Evolutionary conservation across 1,139 yeast genomes (phyloP), one percentile per base, ranked within the genome.

Genomic region (Candida smagusa): DNA sequence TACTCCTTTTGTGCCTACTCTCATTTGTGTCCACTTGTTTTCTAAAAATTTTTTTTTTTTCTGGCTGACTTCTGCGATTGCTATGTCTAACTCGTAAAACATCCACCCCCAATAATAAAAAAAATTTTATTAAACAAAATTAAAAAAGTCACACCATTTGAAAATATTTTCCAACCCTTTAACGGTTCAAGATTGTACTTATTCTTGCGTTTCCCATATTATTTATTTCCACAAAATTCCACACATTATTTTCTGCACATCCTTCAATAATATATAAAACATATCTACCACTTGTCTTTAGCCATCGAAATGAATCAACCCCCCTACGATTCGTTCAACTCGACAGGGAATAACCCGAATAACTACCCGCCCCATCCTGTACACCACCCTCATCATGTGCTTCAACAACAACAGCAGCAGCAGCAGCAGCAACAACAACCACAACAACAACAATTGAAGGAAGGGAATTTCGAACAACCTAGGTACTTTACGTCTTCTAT

Each of bases 401-500:
- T 36, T 12, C 46, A 42, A 28, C 42, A 31, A 34, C 26, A 41
- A 11, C 42, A 43, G 28, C 41, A 38, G 27, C 39, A 34, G 32
- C 40, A 26, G 37, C 31, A 21, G 13, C 32, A 28, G 28, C 24
- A 28, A 13, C 32, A 12, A 23, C 38, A 34, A 19, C 37, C 30
- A 25, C 31, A 33, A 28, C 35, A 30, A 11, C 33, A 26, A 19
- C 34, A 34, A n/a, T 28, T 41, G 30, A 41, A 43, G 34, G 44
- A 39, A 11, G 21, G 33, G 35, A 7, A 42, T 33, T 27, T 42
- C 32, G 37, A 43, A 36, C 56, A 50, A 32, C 54, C 58, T 6
- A 43, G 59, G 7, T 52, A 40, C 42, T 55, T 52, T 42, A 43
- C 53, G 12, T 42, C 46, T 22, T 55, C 58, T 9, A 43, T 54